Conservation (phyloP, 192 early-diverging fungal species). For the Coemansia sp. region DNA sequence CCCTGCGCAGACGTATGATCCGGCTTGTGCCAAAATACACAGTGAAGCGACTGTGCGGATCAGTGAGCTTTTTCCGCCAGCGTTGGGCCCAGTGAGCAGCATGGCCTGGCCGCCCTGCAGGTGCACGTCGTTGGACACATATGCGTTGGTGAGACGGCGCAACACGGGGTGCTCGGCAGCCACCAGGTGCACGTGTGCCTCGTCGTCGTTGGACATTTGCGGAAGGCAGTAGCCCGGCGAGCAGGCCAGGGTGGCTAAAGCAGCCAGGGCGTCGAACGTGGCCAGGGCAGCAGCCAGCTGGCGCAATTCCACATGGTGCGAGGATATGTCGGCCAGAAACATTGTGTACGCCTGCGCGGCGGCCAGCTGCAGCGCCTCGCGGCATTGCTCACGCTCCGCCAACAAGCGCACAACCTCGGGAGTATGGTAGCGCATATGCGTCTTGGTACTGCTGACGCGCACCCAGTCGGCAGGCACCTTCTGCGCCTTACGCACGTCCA, state of each 20-base stretch:
- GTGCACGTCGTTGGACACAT: slow-evolving; percentile 85
- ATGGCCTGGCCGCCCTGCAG: slow-evolving; percentile 72
- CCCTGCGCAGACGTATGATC: slow-evolving; percentile 86
- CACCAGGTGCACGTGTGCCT: slow-evolving; percentile 70
- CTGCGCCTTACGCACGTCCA: slow-evolving; percentile 64
- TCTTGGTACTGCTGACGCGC: slow-evolving; percentile 56
- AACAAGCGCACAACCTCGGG: slow-evolving; percentile 55
- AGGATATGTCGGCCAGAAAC: slow-evolving; percentile 56
- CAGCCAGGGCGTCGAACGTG: slow-evolving; percentile 61
- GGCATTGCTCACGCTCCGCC: slow-evolving; percentile 59
- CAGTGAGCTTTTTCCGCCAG: slow-evolving; percentile 97
- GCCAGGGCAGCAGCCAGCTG: slow-evolving; percentile 62
- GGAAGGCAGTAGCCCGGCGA: slow-evolving; percentile 88
- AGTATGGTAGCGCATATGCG: slow-evolving; percentile 35
- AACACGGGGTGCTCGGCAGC: slow-evolving; percentile 79
- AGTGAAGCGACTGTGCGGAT: slow-evolving; percentile 89
- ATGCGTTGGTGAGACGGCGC: slow-evolving; percentile 51
- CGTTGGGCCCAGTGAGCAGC: slow-evolving; percentile 95
- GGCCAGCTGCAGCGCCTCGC: slow-evolving; percentile 60
- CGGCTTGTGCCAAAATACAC: slow-evolving; percentile 93
- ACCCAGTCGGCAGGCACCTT: slow-evolving; percentile 71
- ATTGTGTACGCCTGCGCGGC: slow-evolving; percentile 68
- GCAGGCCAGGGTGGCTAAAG: slow-evolving; percentile 69
- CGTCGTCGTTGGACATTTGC: slow-evolving; percentile 64
- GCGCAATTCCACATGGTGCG: slow-evolving; percentile 63